Evolutionary conservation across 805 yeast species (phyloP).

Genomic region (Yamadazyma nakazawae): DNA sequence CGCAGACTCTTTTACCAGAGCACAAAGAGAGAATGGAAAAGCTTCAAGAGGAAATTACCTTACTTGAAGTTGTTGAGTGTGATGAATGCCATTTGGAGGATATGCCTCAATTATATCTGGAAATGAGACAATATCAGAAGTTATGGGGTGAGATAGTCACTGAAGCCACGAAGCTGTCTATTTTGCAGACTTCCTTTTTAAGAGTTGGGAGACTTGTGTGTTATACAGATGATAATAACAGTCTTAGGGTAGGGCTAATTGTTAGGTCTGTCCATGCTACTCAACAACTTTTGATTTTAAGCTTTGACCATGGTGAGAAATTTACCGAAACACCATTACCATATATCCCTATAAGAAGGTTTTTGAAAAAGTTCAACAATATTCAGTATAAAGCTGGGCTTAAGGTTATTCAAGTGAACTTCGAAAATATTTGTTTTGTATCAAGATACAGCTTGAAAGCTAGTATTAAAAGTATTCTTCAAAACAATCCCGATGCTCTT

Average conservation of each 20-base stretch:
- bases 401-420: conserved; percentile 38
- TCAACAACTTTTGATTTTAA: conserved; percentile 35
- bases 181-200: conserved; percentile 44
- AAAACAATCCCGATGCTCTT: conserved; percentile 34
- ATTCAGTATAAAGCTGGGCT: conserved; percentile 34
- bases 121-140: conserved; percentile 44
- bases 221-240: conserved; percentile 47
- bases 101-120: conserved; percentile 43
- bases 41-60: conserved; percentile 46
- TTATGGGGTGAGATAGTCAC: conserved; percentile 44
- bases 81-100: conserved; percentile 37
- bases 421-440: conserved; percentile 42
- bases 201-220: conserved; percentile 56
- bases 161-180: conserved; percentile 46
- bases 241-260: conserved; percentile 51
- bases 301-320: conserved; percentile 43
- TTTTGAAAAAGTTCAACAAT: conserved; percentile 34
- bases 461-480: conserved; percentile 31
- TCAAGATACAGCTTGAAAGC: conserved; percentile 35
- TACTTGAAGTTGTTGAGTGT: conserved; percentile 33
- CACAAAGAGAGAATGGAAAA: conserved; percentile 65
- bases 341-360: conserved; percentile 32
- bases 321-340: conserved; percentile 31
- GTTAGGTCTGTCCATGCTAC: conserved; percentile 39
- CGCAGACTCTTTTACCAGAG: conserved; percentile 83